Base-by-base conservation (phyloP, 2,329 filamentous ascomycete genomes). In the Didymella segeticola region DNA sequence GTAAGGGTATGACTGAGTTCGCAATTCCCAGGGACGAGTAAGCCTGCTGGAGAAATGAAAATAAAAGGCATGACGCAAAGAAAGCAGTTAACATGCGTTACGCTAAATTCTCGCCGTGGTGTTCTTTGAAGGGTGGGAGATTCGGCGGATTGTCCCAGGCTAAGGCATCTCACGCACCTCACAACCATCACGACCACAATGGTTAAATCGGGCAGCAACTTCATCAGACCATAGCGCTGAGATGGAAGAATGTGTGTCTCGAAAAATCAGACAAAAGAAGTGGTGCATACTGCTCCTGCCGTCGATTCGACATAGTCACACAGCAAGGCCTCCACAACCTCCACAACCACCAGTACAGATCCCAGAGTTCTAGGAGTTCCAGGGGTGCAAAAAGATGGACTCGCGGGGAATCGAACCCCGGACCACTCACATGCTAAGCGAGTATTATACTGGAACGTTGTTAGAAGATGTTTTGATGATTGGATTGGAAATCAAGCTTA, bases 371-470 rank as follows among this genome's bases (percentile, higher is more conserved):
- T n/a, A n/a, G n/a, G n/a, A n/a, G n/a, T n/a, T n/a, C 27, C 4
- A 29, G 3, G 3, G 3, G 4, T 2, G 5, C 10, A n/a, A 37
- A 37, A 37, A 37, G 11, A 22, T 37, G 34, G 19, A 37, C 20
- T 37, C 33, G 51, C 43, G 27, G 45, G 51, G 45, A 56, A 47
- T 56, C 52, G 30, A 53, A 55, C 51, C 52, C 56, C 33, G 49
- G 56, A 56, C 56, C 56, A 53, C 49, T 59, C 56, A 52, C 56
- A 59, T 14, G 11, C 30, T 14, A 12, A 15, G n/a, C n/a, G n/a
- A n/a, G n/a, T n/a, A n/a, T n/a, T n/a, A n/a, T n/a, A n/a, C n/a
- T n/a, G n/a, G n/a, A n/a, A n/a, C n/a, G n/a, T n/a, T n/a, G n/a
- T n/a, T n/a, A n/a, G n/a, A n/a, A n/a, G n/a, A n/a, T n/a, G n/a